phyloP scores from a whole-genome alignment of 2,329 filamentous ascomycete species.

The Apiospora marii region DNA sequence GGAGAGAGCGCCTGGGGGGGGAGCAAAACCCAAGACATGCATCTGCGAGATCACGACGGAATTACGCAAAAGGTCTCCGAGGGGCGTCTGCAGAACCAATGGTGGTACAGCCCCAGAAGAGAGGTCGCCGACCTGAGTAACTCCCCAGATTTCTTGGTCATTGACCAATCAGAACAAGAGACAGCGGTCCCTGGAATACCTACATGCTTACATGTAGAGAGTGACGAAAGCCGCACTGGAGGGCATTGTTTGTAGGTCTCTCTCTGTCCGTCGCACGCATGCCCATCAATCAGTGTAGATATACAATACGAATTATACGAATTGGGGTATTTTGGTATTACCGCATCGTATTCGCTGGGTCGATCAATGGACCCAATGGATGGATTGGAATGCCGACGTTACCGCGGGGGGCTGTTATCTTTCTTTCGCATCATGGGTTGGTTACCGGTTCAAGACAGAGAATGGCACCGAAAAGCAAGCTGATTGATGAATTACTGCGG shows the following conservation, averaged over 20 bases:
- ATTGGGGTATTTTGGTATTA: background rate
- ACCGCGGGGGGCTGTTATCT: slow-evolving; percentile 6
- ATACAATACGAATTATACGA: background rate
- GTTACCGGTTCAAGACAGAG: background rate
- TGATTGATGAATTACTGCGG: slow-evolving; percentile 16
- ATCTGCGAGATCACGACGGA: slow-evolving; percentile 16
- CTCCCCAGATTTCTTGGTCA: background rate
- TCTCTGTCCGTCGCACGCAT: background rate
- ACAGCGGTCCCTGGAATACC: background rate
- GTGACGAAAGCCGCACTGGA: background rate
- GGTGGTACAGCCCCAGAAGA: slow-evolving; percentile 4
- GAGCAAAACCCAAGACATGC: slow-evolving; percentile 19
- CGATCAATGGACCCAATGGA: background rate
- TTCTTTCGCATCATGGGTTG: background rate
- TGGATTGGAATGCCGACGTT: background rate
- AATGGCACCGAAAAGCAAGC: slow-evolving; percentile 18
- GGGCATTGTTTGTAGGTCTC: background rate
- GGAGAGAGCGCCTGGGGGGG: background rate
- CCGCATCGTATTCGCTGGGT: background rate
- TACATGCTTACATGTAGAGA: background rate
- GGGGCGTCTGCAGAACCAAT: slow-evolving; percentile 21
- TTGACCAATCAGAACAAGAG: background rate
- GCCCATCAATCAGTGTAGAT: too few relatives aligned
- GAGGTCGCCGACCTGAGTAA: slow-evolving; percentile 24
- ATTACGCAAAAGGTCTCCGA: slow-evolving; percentile 6